Conservation (phyloP, 331 rosid genomes). For the Rosa hybrid region DNA sequence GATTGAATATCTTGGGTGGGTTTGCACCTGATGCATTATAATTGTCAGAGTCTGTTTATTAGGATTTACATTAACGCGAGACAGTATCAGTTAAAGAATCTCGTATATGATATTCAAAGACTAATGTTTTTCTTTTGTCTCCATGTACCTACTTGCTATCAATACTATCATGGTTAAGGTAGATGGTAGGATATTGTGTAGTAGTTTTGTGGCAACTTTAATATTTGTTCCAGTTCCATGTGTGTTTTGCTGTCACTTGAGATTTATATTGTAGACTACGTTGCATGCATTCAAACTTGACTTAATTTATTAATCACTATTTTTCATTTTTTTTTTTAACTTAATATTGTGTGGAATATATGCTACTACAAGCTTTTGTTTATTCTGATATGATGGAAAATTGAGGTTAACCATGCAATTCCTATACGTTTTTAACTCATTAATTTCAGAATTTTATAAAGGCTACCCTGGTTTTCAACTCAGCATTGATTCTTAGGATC, state of each 20-base stretch:
- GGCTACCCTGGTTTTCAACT: background rate
- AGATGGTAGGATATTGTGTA: background rate
- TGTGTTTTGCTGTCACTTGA: background rate
- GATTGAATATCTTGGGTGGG: background rate
- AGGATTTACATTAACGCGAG: background rate
- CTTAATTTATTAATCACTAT: background rate
- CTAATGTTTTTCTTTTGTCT: background rate
- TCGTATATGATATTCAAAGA: background rate
- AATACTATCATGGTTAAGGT: too few relatives aligned
- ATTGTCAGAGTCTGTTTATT: background rate
- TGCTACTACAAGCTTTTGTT: background rate
- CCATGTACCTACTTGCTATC: background rate
- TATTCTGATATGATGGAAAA: background rate
- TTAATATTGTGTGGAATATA: background rate
- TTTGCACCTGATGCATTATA: background rate
- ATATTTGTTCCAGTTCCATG: background rate
- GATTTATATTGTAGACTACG: background rate
- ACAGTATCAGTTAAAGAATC: background rate
- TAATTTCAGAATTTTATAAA: background rate
- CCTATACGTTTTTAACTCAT: background rate
- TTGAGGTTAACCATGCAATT: background rate
- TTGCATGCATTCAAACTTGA: background rate
- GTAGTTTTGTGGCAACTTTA: background rate
- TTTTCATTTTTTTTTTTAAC: background rate
- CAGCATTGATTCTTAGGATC: background rate